phyloP scores from a whole-genome alignment of 306 rosid genomes.

The Lathyrus oleraceus region DNA sequence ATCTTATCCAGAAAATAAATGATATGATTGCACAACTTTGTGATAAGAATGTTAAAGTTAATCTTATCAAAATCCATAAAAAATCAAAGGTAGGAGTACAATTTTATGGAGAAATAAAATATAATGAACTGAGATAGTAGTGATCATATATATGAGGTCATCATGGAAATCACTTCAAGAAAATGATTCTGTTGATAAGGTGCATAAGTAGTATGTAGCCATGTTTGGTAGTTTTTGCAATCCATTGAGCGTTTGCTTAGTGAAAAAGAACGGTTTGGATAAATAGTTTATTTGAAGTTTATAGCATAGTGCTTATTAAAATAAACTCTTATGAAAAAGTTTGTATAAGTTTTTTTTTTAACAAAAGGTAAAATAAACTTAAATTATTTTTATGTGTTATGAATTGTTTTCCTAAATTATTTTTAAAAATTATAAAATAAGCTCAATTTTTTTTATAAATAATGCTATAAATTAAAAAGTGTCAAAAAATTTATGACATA shows the following conservation, averaged over 20 bases:
- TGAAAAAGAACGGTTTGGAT: too few species aligned
- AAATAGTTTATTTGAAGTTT: too few species aligned
- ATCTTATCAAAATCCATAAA: slow-evolving; percentile 21
- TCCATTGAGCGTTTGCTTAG: neutral
- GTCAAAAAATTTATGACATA: too few species aligned
- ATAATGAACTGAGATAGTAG: neutral
- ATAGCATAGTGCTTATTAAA: too few species aligned
- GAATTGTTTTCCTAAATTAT: too few species aligned
- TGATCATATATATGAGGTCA: neutral
- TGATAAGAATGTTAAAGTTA: slow-evolving; percentile 20
- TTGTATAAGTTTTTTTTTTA: too few species aligned
- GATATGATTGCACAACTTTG: slow-evolving; percentile 19
- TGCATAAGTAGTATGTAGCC: neutral
- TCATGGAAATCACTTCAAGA: slow-evolving; percentile 5
- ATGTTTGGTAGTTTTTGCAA: neutral
- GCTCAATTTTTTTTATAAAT: too few species aligned
- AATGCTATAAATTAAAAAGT: too few species aligned
- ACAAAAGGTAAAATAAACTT: too few species aligned
- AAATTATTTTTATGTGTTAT: too few species aligned
- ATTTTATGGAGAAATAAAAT: neutral
- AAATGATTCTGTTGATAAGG: neutral
- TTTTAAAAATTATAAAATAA: too few species aligned
- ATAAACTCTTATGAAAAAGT: too few species aligned
- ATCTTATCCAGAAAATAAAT: slow-evolving; percentile 33
- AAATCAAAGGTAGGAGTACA: neutral